These are phyloP conservation scores for Starmerella roubikii DNA, from an alignment of 805 yeast genomes.

Conservation along the genomic window DNA sequence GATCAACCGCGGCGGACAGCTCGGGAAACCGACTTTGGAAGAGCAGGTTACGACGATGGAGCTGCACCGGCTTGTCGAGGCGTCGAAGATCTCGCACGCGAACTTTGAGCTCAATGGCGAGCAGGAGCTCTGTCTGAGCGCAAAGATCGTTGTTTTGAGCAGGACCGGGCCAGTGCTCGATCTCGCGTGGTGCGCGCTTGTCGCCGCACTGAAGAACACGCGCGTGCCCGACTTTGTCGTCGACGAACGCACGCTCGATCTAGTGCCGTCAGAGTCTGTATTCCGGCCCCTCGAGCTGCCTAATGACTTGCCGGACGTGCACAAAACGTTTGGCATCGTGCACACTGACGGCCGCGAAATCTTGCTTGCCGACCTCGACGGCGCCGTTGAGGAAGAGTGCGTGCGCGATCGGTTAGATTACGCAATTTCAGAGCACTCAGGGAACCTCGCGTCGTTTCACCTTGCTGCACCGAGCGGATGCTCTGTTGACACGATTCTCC, in stretches of 20 bases:
- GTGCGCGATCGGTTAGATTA: slow-evolving; percentile 41
- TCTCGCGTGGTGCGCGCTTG: slow-evolving; percentile 53
- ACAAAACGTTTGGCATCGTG: slow-evolving; percentile 42
- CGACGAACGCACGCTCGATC: slow-evolving; percentile 38
- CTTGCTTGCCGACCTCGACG: slow-evolving; percentile 63
- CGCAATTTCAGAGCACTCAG: slow-evolving; percentile 19
- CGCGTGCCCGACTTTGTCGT: slow-evolving; percentile 54
- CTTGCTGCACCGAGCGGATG: slow-evolving; percentile 5
- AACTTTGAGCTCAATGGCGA: slow-evolving; percentile 25
- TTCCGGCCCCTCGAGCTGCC: slow-evolving; percentile 29
- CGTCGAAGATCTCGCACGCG: slow-evolving; percentile 37
- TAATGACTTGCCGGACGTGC: slow-evolving; percentile 28
- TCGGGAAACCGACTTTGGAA: slow-evolving; percentile 73
- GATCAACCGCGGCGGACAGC: slow-evolving; percentile 51
- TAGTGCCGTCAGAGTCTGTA: slow-evolving; percentile 22
- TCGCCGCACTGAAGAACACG: slow-evolving; percentile 46
- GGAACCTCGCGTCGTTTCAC: background rate
- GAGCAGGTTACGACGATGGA: slow-evolving; percentile 64
- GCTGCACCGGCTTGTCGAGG: slow-evolving; percentile 45
- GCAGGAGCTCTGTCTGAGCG: slow-evolving; percentile 46
- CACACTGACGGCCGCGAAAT: slow-evolving; percentile 24
- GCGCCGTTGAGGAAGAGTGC: slow-evolving; percentile 65
- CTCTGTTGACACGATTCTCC: background rate
- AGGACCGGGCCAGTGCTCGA: slow-evolving; percentile 75
- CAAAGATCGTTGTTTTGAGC: slow-evolving; percentile 62